Evolutionary conservation across 164 flowering plant species (phyloP).

Genomic region (Pachysandra terminalis): DNA sequence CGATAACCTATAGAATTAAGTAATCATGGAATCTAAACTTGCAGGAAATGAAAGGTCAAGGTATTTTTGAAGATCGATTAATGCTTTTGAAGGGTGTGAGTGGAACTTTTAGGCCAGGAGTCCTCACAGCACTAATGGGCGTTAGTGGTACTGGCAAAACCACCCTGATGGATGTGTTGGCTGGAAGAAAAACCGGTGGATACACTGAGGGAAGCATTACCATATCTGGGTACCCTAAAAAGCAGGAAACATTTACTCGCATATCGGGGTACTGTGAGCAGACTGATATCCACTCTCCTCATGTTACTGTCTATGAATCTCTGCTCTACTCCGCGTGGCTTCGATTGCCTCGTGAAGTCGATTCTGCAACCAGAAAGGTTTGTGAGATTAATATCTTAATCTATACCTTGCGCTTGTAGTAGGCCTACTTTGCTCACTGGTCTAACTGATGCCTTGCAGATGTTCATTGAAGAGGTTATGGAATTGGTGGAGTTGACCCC

Average conservation of each 20-base stretch:
- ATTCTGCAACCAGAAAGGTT: slow-evolving; percentile 39
- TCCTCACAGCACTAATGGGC: slow-evolving; percentile 72
- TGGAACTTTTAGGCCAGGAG: slow-evolving; percentile 72
- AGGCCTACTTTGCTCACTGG: background rate
- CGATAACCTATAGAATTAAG: too few species aligned
- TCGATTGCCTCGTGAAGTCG: slow-evolving; percentile 36
- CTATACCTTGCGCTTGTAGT: background rate
- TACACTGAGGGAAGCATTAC: slow-evolving; percentile 45
- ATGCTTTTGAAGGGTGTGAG: slow-evolving; percentile 54
- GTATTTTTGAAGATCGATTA: slow-evolving; percentile 42
- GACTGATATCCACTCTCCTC: slow-evolving; percentile 61
- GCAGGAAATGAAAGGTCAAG: slow-evolving; percentile 64
- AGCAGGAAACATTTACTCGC: slow-evolving; percentile 61
- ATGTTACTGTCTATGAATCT: slow-evolving; percentile 58
- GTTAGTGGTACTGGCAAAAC: slow-evolving; percentile 79
- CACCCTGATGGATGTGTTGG: slow-evolving; percentile 65
- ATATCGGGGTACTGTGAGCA: slow-evolving; percentile 62
- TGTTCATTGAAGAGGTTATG: slow-evolving; percentile 56
- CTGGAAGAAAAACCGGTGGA: slow-evolving; percentile 67
- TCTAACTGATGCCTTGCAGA: slow-evolving; percentile 22
- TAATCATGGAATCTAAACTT: background rate
- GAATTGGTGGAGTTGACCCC: slow-evolving; percentile 47
- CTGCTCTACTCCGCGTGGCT: slow-evolving; percentile 61
- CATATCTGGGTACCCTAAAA: slow-evolving; percentile 58
- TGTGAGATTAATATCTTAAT: background rate